Evolutionary conservation across 768 basidiomycete genomes (phyloP), one percentile per base, ranked within the genome.

Genomic region (Lactarius trivialis): DNA sequence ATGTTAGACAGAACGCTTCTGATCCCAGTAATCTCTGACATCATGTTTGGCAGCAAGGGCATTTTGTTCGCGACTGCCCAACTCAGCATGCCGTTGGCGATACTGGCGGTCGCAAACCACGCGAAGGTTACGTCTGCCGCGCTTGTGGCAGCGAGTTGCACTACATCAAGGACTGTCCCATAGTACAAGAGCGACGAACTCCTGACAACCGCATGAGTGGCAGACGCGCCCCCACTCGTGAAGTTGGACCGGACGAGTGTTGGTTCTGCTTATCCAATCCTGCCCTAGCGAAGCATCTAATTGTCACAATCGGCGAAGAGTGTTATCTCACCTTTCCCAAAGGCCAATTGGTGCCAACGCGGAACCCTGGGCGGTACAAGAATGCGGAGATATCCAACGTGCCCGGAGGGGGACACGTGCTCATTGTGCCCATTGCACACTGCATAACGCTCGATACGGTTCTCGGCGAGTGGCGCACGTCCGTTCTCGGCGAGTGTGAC

Each of bases 231-330:
- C 87, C 81, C 33, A 82, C 77, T 45, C 94, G 84, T 74, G 92
- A 93, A 71, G 91, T 95, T 58, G 82, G 79, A 61, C 89, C 93
- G 67, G 90, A 90, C 60, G 91, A 94, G 72, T 98, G 96, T 74
- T 98, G 96, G 96, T 98, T 99, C 77, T 99, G 97, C 73, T 74
- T 99, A 57, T 95, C 93, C 45, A 98, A 98, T 71, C 95, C 96
- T 1, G 86, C 84, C 67, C 78, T 98, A 41, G 88, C 91, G 61
- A 99, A 98, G 76, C 92, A 98, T 70, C 84, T 98, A 65, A 95
- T 99, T 65, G 91, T 94, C 34, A 86, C 91, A 0, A 97, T 99
- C 70, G 97, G 95, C 15, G 73, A 79, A 7, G 97, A 99, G 73
- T 93, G 91, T 70, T 99, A 99, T 76, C 75, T 98, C 54, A 95